Conservation (phyloP, 2,329 filamentous ascomycete species). For the Zymoseptoria pseudotritici region DNA sequence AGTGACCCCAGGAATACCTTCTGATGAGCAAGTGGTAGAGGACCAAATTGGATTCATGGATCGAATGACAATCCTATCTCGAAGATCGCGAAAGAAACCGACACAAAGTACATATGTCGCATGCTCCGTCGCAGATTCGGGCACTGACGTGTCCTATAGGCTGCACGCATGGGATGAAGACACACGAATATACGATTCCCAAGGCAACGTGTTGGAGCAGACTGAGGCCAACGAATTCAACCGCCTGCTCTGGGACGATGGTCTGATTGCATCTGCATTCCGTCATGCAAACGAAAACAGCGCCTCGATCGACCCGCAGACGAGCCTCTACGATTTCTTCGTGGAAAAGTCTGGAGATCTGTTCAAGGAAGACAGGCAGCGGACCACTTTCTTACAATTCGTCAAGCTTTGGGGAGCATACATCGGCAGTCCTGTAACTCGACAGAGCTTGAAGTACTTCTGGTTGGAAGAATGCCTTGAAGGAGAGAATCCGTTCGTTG, state of each 20-base stretch:
- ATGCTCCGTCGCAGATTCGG: not conserved
- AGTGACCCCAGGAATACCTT: not conserved
- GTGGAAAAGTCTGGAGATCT: conserved; percentile 40
- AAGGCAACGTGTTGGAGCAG: conserved; percentile 45
- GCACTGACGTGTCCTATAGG: not conserved
- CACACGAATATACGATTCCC: conserved; percentile 50
- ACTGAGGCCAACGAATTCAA: conserved; percentile 34
- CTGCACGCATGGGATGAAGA: conserved; percentile 48
- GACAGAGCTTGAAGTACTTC: conserved; percentile 67
- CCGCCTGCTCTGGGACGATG: conserved; percentile 52
- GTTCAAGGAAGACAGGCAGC: conserved; percentile 38
- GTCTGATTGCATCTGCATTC: conserved; percentile 61
- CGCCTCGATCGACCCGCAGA: conserved; percentile 43
- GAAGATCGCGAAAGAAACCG: conserved; percentile 56
- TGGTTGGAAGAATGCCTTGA: conserved; percentile 74
- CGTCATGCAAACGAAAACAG: conserved; percentile 54
- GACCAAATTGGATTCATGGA: conserved; percentile 77
- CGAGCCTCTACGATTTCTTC: conserved; percentile 53
- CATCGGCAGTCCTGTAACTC: conserved; percentile 56
- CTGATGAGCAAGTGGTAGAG: conserved; percentile 35
- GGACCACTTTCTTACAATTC: conserved; percentile 44
- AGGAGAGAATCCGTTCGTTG: conserved; percentile 58
- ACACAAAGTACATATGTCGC: conserved; percentile 33
- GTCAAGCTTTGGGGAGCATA: conserved; percentile 65
- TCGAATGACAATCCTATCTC: conserved; percentile 63